A percentile compares a stretch with the other conserved stretches of the same genome.
Evolutionary conservation across 176 grass and related monocot genomes (phyloP).

Genomic region (Tuctoria greenei): DNA sequence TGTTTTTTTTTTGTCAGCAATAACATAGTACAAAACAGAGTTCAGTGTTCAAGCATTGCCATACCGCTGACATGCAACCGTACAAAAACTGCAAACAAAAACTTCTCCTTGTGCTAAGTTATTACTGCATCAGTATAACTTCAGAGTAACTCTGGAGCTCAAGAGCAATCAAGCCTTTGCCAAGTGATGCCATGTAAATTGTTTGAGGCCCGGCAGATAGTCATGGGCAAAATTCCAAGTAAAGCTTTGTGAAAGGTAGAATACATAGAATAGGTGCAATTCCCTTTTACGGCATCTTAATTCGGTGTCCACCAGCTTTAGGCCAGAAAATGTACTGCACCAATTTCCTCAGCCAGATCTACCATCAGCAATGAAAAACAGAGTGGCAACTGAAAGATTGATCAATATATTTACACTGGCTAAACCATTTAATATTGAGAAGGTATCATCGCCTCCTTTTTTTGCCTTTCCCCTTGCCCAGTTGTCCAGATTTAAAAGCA

Average conservation of each 20-base stretch:
- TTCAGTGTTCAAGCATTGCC: background rate
- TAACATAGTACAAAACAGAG: background rate
- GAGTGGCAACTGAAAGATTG: conserved; percentile 1
- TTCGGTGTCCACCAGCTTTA: background rate
- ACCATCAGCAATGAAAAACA: conserved; percentile 16
- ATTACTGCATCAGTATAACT: background rate
- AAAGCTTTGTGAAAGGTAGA: background rate
- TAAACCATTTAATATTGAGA: conserved; percentile 15
- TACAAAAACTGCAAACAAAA: conserved; percentile 31
- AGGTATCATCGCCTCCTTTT: conserved; percentile 70
- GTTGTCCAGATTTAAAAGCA: conserved; percentile 88
- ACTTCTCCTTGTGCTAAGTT: background rate
- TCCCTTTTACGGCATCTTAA: background rate
- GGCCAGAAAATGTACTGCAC: background rate
- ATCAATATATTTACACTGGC: conserved; percentile 29
- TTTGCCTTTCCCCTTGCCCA: conserved; percentile 85
- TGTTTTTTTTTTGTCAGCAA: background rate
- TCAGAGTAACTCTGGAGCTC: background rate
- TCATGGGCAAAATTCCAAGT: background rate
- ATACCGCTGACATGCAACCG: background rate
- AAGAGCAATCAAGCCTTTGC: conserved; percentile 19
- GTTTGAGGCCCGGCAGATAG: background rate
- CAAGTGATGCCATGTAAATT: background rate
- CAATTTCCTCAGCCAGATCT: background rate
- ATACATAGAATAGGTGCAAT: background rate